phyloP scores from a whole-genome alignment of 495 filamentous ascomycete species.

The Penicillium cinerascens region DNA sequence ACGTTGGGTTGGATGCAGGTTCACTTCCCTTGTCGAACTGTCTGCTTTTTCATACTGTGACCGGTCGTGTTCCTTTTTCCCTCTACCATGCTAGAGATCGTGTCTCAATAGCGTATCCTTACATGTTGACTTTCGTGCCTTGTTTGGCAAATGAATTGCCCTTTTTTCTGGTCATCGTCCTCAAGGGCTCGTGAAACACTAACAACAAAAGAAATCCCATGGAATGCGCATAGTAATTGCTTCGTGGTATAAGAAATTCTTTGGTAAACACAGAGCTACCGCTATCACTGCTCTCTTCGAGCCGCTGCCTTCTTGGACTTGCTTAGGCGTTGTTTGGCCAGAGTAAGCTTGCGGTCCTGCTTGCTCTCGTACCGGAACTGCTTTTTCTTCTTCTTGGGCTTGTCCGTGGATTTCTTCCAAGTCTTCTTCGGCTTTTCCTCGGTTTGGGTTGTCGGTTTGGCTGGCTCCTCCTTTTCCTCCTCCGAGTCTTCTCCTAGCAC shows the following conservation, averaged over 20 bases:
- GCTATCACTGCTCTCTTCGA: conserved; percentile 35
- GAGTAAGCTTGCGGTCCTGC: conserved; percentile 64
- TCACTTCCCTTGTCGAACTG: conserved; percentile 25
- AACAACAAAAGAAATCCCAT: conserved; percentile 2
- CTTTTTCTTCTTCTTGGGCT: conserved; percentile 72
- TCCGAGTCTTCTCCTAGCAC: conserved; percentile 47
- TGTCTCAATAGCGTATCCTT: conserved; percentile 15
- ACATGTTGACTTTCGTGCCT: conserved; percentile 20
- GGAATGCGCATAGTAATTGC: neutral
- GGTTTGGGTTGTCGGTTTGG: conserved; percentile 18
- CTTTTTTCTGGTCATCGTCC: conserved; percentile 8
- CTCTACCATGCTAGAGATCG: conserved; percentile 24
- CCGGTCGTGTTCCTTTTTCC: conserved; percentile 23
- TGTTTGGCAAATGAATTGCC: conserved; percentile 13
- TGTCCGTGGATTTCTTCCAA: conserved; percentile 54
- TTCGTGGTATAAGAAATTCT: neutral
- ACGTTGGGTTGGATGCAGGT: conserved; percentile 31
- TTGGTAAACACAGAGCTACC: neutral
- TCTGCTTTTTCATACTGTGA: conserved; percentile 24
- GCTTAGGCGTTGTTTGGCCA: conserved; percentile 63
- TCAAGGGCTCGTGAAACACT: conserved; percentile 18
- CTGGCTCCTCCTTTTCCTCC: conserved; percentile 27
- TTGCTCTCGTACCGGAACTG: conserved; percentile 93
- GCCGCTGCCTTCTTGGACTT: conserved; percentile 50
- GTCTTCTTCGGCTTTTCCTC: conserved; percentile 39